These are phyloP conservation scores for Phaeosphaeriaceae sp. DNA, from an alignment of 2,329 filamentous ascomycete genomes.

Conservation along the genomic window DNA sequence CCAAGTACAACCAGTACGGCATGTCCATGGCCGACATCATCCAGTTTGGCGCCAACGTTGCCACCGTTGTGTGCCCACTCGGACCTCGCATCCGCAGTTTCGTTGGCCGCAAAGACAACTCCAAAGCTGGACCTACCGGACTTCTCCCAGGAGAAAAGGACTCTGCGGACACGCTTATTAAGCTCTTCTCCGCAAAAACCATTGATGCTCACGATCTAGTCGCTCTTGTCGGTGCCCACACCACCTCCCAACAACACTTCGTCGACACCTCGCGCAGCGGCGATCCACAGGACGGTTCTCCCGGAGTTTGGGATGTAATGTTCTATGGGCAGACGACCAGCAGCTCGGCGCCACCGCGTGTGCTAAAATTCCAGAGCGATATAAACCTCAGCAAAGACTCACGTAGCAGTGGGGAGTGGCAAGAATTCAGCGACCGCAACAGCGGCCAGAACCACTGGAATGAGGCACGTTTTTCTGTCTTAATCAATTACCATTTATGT, in stretches of 20 bases:
- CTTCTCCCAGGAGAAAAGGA: conserved; percentile 44
- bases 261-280: conserved; percentile 40
- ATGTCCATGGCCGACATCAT: conserved; percentile 50
- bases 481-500: too few species aligned
- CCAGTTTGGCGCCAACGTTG: conserved; percentile 47
- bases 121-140: conserved; percentile 40
- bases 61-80: conserved; percentile 48
- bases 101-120: conserved; percentile 48
- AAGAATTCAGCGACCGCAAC: conserved; percentile 28
- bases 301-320: conserved; percentile 47
- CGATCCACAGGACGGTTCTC: conserved; percentile 46
- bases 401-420: conserved; percentile 42
- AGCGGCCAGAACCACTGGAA: conserved; percentile 43
- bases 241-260: conserved; percentile 44
- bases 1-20: conserved; percentile 42
- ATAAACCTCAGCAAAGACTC: conserved; percentile 44
- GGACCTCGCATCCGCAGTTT: conserved; percentile 48
- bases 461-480: conserved; percentile 40
- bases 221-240: conserved; percentile 48
- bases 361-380: conserved; percentile 48
- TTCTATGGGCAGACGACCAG: conserved; percentile 44
- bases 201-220: conserved; percentile 48
- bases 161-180: conserved; percentile 43
- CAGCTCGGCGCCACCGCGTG: conserved; percentile 32
- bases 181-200: conserved; percentile 48